Base-by-base conservation (phyloP, 306 rosid species). In the Psophocarpus tetragonolobus region DNA sequence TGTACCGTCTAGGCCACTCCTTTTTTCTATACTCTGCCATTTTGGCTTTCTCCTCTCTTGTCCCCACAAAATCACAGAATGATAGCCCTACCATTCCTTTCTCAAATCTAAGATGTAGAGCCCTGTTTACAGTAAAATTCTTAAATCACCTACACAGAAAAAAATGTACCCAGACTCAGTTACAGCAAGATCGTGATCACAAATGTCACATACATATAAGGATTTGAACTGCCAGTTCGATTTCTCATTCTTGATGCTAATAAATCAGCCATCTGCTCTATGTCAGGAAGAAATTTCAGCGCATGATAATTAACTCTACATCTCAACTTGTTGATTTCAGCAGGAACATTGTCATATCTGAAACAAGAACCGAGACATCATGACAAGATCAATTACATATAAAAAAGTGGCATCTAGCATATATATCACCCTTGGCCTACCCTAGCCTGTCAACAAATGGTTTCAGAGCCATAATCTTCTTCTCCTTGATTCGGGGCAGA, bases 241-340 rank as follows among this genome's bases (percentile, higher is more conserved):
- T 93, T 95, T 88, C 99, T 92, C 99, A 95, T 95, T 83, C 99
- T 95, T 72, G 97, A 91, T 38, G 96, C 97, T 53, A 95, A 82
- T 44, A 79, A 80, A 90, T 95, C 91, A 75, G 99, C 97, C 99
- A 95, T 95, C 71, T 87, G 86, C 86, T 95, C 99, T 88, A 95
- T 92, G 82, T 90, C 97, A 42, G 99, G 97, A 84, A 95, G 99
- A 90, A 92, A 95, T 83, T 95, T 95, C 72, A 95, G 96, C 62
- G 99, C 99, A 48, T 95, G 99, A 88, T 95, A 95, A 88, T 95
- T 95, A 29, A 95, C 99, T 85, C 99, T 89, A 82, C 99, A 95
- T 84, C 99, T 91, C 88, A 95, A 84, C 89, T 93, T 91, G 87
- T 95, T 95, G 89, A 95, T 92, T 84, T 95, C 97, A 71, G 88